Conservation (phyloP, 805 yeast species). For the Pichia scutulata region DNA sequence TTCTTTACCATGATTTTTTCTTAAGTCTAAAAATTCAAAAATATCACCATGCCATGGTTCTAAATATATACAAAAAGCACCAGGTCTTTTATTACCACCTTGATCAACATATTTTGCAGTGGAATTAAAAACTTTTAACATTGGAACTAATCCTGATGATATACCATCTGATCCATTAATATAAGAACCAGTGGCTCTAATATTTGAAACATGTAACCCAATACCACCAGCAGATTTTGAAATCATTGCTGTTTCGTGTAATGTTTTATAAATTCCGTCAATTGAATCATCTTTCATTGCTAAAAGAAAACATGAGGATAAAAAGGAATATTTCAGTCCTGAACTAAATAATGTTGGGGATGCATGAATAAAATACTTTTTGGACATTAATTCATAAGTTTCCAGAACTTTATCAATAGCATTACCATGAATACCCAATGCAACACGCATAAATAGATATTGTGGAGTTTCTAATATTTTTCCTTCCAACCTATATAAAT, state of each 20-base stretch:
- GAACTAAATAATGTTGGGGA: slow-evolving; percentile 94
- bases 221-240: slow-evolving; percentile 96
- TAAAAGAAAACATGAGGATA: slow-evolving; percentile 87
- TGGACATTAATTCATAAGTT: slow-evolving; percentile 83
- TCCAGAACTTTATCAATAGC: slow-evolving; percentile 61
- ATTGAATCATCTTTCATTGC: slow-evolving; percentile 93
- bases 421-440: slow-evolving; percentile 79
- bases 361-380: slow-evolving; percentile 84
- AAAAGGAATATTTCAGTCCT: slow-evolving; percentile 76
- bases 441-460: slow-evolving; percentile 81
- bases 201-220: slow-evolving; percentile 83
- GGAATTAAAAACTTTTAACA: slow-evolving; percentile 90
- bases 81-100: slow-evolving; percentile 97
- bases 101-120: slow-evolving; percentile 97
- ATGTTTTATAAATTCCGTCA: slow-evolving; percentile 88
- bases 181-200: slow-evolving; percentile 78
- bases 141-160: slow-evolving; percentile 91
- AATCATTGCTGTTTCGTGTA: slow-evolving; percentile 81
- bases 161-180: slow-evolving; percentile 91
- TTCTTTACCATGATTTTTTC: slow-evolving; percentile 93
- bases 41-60: slow-evolving; percentile 98
- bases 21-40: slow-evolving; percentile 75
- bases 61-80: slow-evolving; percentile 87
- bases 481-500: slow-evolving; percentile 58
- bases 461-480: slow-evolving; percentile 87